Evolutionary conservation across 2,329 filamentous ascomycete species (phyloP), one percentile per base, ranked within the genome.

Genomic region (Ceratocystis smalleyi): DNA sequence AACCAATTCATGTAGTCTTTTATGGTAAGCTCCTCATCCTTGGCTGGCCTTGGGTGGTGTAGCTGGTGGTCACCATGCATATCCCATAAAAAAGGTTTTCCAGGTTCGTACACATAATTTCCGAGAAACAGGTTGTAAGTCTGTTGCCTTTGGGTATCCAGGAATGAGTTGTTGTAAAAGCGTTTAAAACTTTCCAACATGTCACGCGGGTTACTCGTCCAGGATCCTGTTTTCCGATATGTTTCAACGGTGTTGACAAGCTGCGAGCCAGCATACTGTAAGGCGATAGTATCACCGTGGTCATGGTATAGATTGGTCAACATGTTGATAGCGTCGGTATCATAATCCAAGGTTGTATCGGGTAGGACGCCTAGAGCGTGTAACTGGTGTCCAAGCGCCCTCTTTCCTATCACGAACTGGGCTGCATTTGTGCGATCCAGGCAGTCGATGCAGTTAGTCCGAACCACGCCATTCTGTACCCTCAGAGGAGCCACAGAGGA

Each of bases 151-250:
- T 99, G 94, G n/a, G 88, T 91, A 73, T 99, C 94, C 7, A 99
- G 81, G 73, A 99, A 99, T 0, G 92, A 95, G 72, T 99, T 99
- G 76, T 97, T 96, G 74, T 99, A 99, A 74, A 97, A 99, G 32
- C 94, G 84, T 74, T 97, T 99, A 78, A 99, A 96, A 73, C 90
- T 96, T 75, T 99, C 94, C 24, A 99, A 91, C 92, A 99, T 97
- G 73, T 99, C 94, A 69, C 94, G 83, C 1, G 92, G 96, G 73
- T 96, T 91, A 70, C 90, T 96, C 27, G 91, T 95, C 94, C 94
- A 99, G 73, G 97, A 92, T 69, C 97, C 97, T 73, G 96, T 95
- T 75, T 97, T 97, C 65, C 94, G 88, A 73, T 99, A 99, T 3
- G 94, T 99, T 69, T 95, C 91, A 91, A 99, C 97, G 0, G 94